A percentile compares a stretch with the other conserved stretches of the same genome.
These are phyloP conservation scores for Aphanomyces invadans DNA, from an alignment of 352 stramenopile species.

Conservation along the genomic window DNA sequence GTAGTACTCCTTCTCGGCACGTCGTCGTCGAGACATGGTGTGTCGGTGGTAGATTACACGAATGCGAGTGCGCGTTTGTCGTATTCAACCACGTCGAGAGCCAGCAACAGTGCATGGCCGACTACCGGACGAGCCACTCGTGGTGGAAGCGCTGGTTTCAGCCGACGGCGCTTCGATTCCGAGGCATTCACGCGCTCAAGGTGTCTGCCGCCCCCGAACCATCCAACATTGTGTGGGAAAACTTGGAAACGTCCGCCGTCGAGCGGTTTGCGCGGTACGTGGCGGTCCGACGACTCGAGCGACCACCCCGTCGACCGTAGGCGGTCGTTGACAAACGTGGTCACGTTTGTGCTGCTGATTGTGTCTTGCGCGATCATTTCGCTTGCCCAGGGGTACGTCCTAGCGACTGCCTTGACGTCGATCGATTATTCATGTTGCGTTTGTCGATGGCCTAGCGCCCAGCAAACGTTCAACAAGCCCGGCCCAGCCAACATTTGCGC, in stretches of 20 bases:
- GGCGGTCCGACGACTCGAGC: too few relatives aligned
- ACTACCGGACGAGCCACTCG: constrained; percentile 55
- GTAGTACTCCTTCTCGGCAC: too few relatives aligned
- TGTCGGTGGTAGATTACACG: constrained; percentile 30
- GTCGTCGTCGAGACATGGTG: background rate
- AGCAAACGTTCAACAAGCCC: constrained; percentile 48
- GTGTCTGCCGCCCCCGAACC: constrained; percentile 59
- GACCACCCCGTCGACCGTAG: background rate
- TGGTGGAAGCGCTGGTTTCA: constrained; percentile 45
- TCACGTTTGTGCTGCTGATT: constrained; percentile 70
- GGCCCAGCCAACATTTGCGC: constrained; percentile 1
- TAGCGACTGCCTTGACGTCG: background rate
- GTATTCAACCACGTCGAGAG: constrained; percentile 86
- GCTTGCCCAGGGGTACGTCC: constrained; percentile 42
- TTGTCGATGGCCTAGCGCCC: constrained; percentile 29
- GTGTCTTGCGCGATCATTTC: constrained; percentile 68
- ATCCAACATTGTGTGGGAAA: constrained; percentile 85
- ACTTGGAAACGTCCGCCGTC: constrained; percentile 58
- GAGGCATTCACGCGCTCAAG: constrained; percentile 37
- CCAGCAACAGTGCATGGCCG: constrained; percentile 51
- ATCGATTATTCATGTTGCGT: background rate
- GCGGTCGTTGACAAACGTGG: constrained; percentile 54
- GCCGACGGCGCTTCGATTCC: constrained; percentile 51
- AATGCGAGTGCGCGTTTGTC: constrained; percentile 75
- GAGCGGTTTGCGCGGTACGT: constrained; percentile 42